Evolutionary conservation across 352 stramenopile genomes (phyloP).

Genomic region (Pelagophyceae sp.): DNA sequence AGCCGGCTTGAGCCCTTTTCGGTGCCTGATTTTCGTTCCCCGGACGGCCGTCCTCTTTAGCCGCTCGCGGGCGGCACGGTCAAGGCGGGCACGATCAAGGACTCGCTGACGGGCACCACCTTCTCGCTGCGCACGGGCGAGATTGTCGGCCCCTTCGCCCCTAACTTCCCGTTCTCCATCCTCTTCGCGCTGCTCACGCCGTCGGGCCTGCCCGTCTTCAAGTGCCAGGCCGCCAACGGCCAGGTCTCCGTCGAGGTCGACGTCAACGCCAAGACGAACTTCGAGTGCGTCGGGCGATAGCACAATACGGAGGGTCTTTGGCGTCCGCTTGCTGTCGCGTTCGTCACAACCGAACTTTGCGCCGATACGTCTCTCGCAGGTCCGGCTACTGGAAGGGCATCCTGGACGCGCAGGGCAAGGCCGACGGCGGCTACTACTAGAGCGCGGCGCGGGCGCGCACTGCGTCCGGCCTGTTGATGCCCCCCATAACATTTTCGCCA

Average conservation of each 20-base stretch:
- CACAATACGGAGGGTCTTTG: too few species aligned
- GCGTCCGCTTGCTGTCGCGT: too few species aligned
- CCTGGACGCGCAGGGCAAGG: constrained; percentile 66
- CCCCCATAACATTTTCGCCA: too few species aligned
- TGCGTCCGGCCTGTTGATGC: too few species aligned
- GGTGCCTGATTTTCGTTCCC: background rate
- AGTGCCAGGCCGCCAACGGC: constrained; percentile 37
- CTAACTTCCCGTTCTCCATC: constrained; percentile 36
- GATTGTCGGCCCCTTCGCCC: constrained; percentile 54
- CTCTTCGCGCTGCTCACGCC: constrained; percentile 58
- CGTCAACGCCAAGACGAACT: constrained; percentile 65
- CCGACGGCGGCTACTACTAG: constrained; percentile 66
- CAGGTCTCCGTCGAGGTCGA: constrained; percentile 50
- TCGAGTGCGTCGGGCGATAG: too few species aligned
- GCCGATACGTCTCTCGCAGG: too few species aligned
- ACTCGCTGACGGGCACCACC: constrained; percentile 63
- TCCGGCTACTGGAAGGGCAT: constrained; percentile 61
- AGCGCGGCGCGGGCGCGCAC: too few species aligned
- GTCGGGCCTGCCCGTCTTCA: constrained; percentile 55
- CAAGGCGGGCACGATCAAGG: constrained; percentile 49
- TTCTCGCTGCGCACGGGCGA: constrained; percentile 65
- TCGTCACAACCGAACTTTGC: too few species aligned
- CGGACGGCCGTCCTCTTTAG: background rate
- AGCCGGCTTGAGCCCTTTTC: background rate
- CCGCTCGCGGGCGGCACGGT: constrained; percentile 67